Evolutionary conservation across 495 filamentous ascomycete genomes (phyloP), one percentile per base, ranked within the genome.

Genomic region (Neurospora terricola): DNA sequence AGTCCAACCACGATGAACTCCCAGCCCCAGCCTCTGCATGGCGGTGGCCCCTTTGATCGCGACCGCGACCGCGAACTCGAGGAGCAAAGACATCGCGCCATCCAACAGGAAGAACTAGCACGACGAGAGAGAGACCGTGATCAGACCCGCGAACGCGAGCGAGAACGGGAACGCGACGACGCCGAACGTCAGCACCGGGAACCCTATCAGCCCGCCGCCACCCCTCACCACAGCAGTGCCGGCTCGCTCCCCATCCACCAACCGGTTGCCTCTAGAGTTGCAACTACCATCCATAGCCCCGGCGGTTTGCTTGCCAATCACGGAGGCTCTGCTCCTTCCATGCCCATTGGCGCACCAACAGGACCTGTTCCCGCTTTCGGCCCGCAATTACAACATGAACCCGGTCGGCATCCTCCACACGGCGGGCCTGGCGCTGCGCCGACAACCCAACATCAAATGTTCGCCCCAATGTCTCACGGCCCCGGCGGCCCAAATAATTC

Each of bases 171-270:
- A 18, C 88, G 90, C 74, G 91, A 94, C 76, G 88, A 89, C 68
- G 87, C 88, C 71, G 90, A 94, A 79, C 89, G 90, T 72, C 90
- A 91, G 72, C 84, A 88, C 45, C 85, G 89, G 75, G 89, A 92
- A 48, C 88, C 91, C 42, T 87, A 88, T 71, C 86, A 84, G 69
- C 80, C 82, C 36, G 83, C 83, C 54, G 14, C 54, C 45, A 83
- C 86, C 62, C 89, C 92, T 16, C 92, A 94, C 74, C 93, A 96
- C 79, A 94, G 91, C 80, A 93, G 92, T 75, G 89, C 92, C 14
- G 92, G 90, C 40, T 91, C 93, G 0, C 91, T 97, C 69, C 92
- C 92, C 37, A 88, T 97, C 76, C 94, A 97, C 79, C 94, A 97
- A 78, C 94, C 94, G 3, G 92, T 97, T 69, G 94, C 94, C 59